Base-by-base conservation (phyloP, 208 protist species). In the Leptomonas seymouri region DNA sequence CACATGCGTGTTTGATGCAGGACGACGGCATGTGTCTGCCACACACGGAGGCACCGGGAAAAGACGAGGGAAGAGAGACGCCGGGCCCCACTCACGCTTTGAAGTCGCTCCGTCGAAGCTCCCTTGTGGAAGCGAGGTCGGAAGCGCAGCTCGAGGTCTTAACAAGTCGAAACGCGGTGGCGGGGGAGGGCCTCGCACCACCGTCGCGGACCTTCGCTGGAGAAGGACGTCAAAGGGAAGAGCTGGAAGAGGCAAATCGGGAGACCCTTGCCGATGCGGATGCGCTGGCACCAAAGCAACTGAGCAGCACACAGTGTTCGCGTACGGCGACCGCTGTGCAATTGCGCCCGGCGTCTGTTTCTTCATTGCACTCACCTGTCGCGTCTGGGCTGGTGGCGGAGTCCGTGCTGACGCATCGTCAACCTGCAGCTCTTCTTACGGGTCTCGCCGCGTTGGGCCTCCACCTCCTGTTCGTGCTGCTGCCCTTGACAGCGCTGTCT, bases 391-490 rank as follows among this genome's bases (percentile, higher is more conserved):
- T 66, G 31, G 57, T 71, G 28, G 71, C 28, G 0, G 71, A 71
- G 44, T 76, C 71, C 8, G 64, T 76, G 15, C 18, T 76, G 16
- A 30, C 56, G 25, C 56, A 71, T 30, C 45, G 63, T 1, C 62
- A 44, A 28, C 63, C 62, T 0, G 21, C 57, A 15, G 71, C 71
- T 0, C 45, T 61, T 27, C 56, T 76, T 63, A 76, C 71, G 28
- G 63, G 71, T 44, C 34, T 50, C 1, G 63, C 63, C 21, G 66
- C 73, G 12, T 31, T 78, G 45, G 53, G 21, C 0, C 60, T 69
- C 1, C 66, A 78, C 36, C 0, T 59, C 20, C 9, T 69, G 8
- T 69, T 51, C 42, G 36, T 66, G 16, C 2, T 78, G 45, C 53
- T 64, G 15, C 66, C 73, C 23, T 25, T 78, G 44, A 20, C 54